Conservation (phyloP, 805 yeast species). For the Cyberlindnera japonica region DNA sequence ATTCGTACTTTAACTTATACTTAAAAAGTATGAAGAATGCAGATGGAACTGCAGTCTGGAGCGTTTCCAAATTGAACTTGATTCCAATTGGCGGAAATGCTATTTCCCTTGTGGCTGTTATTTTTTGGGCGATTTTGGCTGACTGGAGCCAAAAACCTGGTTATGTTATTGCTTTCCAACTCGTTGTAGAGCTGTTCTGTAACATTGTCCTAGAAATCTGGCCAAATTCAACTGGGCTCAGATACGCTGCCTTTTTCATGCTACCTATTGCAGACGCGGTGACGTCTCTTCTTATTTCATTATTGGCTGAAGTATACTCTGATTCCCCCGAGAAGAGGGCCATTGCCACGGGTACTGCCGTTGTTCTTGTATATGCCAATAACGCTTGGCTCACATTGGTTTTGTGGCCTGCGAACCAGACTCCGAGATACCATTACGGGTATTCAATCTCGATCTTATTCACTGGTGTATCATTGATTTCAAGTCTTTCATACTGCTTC, state of each 20-base stretch:
- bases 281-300: slow-evolving; percentile 12
- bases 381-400: slow-evolving; percentile 41
- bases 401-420: slow-evolving; percentile 43
- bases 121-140: slow-evolving; percentile 14
- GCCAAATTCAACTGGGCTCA: slow-evolving; percentile 9
- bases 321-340: slow-evolving; percentile 38
- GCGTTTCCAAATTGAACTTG: slow-evolving; percentile 15
- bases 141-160: slow-evolving; percentile 15
- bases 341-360: slow-evolving; percentile 39
- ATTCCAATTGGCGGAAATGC: slow-evolving; percentile 23
- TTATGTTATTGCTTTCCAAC: neutral
- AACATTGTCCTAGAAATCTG: slow-evolving; percentile 12
- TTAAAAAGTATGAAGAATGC: slow-evolving; percentile 15
- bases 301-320: slow-evolving; percentile 18
- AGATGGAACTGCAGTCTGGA: slow-evolving; percentile 15
- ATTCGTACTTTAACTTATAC: slow-evolving; percentile 15
- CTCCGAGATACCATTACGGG: slow-evolving; percentile 41
- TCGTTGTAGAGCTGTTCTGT: slow-evolving; percentile 7
- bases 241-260: slow-evolving; percentile 16
- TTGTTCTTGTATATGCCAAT: slow-evolving; percentile 40
- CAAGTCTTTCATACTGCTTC: neutral
- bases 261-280: slow-evolving; percentile 13
- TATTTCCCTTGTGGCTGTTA: slow-evolving; percentile 13
- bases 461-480: slow-evolving; percentile 1
- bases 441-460: slow-evolving; percentile 20